Conservation (phyloP, 2,329 filamentous ascomycete species). For the Thermoascus crustaceus region DNA sequence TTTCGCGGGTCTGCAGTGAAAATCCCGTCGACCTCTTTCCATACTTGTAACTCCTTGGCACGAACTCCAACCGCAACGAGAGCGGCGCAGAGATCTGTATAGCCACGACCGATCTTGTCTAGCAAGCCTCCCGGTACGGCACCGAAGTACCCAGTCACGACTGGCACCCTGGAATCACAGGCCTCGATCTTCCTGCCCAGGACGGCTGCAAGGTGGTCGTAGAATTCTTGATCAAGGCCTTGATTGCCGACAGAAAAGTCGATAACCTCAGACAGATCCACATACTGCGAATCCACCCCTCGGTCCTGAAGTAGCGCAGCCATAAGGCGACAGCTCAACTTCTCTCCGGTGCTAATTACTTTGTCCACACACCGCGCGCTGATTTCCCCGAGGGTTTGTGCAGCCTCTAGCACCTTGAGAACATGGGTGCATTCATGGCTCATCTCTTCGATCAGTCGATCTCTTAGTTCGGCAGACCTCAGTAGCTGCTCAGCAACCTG, state of each 20-base stretch:
- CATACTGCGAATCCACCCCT: slow-evolving; percentile 76
- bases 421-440: slow-evolving; percentile 73
- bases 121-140: slow-evolving; percentile 84
- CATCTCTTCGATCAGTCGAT: slow-evolving; percentile 57
- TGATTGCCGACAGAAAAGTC: slow-evolving; percentile 50
- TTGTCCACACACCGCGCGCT: slow-evolving; percentile 73
- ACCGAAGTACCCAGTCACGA: slow-evolving; percentile 91
- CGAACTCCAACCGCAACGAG: slow-evolving; percentile 81
- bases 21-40: slow-evolving; percentile 98
- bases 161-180: slow-evolving; percentile 62
- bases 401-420: slow-evolving; percentile 61
- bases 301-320: slow-evolving; percentile 71
- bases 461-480: slow-evolving; percentile 47
- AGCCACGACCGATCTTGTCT: slow-evolving; percentile 86
- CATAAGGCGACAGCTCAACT: slow-evolving; percentile 89
- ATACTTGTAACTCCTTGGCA: slow-evolving; percentile 86
- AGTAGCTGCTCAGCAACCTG: slow-evolving; percentile 60
- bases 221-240: slow-evolving; percentile 60
- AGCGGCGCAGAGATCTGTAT: slow-evolving; percentile 92
- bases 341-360: slow-evolving; percentile 92
- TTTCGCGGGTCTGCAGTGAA: slow-evolving; percentile 81
- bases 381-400: slow-evolving; percentile 57
- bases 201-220: slow-evolving; percentile 53
- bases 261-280: slow-evolving; percentile 79
- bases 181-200: slow-evolving; percentile 57